Evolutionary conservation across 306 rosid species (phyloP).

Genomic region (Mimosa bimucronata): DNA sequence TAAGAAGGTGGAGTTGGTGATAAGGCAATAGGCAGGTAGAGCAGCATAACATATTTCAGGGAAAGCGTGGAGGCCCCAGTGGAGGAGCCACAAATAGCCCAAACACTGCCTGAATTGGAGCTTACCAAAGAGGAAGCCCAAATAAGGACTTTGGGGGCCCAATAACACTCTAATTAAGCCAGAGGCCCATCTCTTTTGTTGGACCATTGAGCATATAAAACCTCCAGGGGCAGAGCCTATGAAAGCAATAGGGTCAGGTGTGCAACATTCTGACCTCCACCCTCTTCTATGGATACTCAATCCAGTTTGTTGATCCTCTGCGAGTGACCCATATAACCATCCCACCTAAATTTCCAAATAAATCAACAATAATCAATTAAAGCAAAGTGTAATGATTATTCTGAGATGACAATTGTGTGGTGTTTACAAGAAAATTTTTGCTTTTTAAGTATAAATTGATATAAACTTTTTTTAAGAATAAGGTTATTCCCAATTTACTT

Average conservation of each 20-base stretch:
- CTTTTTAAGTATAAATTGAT: too few species aligned
- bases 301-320: slow-evolving; percentile 68
- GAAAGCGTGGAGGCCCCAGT: slow-evolving; percentile 48
- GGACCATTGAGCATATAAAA: slow-evolving; percentile 45
- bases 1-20: slow-evolving; percentile 60
- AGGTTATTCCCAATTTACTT: too few species aligned
- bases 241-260: slow-evolving; percentile 53
- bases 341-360: slow-evolving; percentile 35
- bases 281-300: slow-evolving; percentile 58
- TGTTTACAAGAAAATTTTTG: too few species aligned
- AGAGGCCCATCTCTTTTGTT: slow-evolving; percentile 66
- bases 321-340: slow-evolving; percentile 53
- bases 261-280: slow-evolving; percentile 58
- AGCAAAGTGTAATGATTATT: neutral
- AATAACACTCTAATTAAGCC: slow-evolving; percentile 55
- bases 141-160: slow-evolving; percentile 55
- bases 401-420: too few species aligned
- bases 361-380: neutral
- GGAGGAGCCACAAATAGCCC: slow-evolving; percentile 42
- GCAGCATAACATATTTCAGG: slow-evolving; percentile 55
- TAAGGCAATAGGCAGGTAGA: slow-evolving; percentile 60
- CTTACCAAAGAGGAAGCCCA: slow-evolving; percentile 48
- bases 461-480: too few species aligned
- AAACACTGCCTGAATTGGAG: slow-evolving; percentile 62
- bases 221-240: slow-evolving; percentile 62